These are phyloP conservation scores for Miscanthus lutarioriparius DNA, from an alignment of 176 grass and related monocot genomes.

Conservation along the genomic window DNA sequence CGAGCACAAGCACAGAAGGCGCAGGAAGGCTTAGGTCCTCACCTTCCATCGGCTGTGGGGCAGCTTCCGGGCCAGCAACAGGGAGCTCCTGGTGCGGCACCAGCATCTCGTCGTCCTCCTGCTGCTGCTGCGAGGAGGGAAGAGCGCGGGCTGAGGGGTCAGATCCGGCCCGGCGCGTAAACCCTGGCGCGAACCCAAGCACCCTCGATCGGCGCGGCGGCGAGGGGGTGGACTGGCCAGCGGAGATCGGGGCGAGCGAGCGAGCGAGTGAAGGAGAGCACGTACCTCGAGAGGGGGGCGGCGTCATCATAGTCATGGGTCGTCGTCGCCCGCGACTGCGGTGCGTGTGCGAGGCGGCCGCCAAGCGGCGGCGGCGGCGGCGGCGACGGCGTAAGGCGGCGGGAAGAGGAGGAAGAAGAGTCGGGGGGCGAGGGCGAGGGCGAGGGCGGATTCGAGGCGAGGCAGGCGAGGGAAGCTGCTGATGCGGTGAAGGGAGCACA, in stretches of 20 bases:
- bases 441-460: too few species aligned
- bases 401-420: constrained; percentile 11
- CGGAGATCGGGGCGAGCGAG: constrained; percentile 47
- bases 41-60: constrained; percentile 96
- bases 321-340: neutral
- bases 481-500: constrained; percentile 15
- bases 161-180: constrained; percentile 45
- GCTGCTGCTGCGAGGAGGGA: constrained; percentile 44
- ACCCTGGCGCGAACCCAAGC: neutral
- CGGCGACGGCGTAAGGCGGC: neutral
- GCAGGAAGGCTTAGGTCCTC: neutral
- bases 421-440: neutral
- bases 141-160: constrained; percentile 5
- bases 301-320: constrained; percentile 90
- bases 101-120: constrained; percentile 92
- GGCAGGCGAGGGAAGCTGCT: neutral
- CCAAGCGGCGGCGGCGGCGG: constrained; percentile 12
- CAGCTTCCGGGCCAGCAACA: constrained; percentile 42
- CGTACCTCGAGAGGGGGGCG: constrained; percentile 79
- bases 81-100: constrained; percentile 79
- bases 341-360: neutral
- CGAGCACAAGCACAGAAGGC: neutral
- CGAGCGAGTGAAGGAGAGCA: neutral
- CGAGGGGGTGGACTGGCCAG: neutral
- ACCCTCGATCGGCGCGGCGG: constrained; percentile 11